These are phyloP conservation scores for Sarcodon aspratus DNA, from an alignment of 768 basidiomycete species.

Conservation along the genomic window DNA sequence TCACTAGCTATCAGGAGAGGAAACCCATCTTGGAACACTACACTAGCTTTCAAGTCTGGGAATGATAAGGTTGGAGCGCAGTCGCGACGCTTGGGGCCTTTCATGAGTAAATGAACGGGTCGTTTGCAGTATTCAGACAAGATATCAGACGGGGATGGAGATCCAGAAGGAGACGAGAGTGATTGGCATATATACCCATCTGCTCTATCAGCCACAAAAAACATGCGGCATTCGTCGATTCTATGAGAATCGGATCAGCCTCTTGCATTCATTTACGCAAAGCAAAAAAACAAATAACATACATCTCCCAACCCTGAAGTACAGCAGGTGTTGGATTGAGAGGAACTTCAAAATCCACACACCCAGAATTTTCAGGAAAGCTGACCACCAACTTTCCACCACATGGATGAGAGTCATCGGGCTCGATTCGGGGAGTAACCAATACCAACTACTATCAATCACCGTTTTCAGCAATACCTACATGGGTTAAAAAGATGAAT, in stretches of 20 bases:
- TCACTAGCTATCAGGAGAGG: conserved; percentile 58
- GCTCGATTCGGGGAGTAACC: conserved; percentile 42
- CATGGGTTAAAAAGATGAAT: too few species aligned
- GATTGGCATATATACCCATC: conserved; percentile 61
- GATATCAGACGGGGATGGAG: conserved; percentile 37
- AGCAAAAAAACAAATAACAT: conserved; percentile 11
- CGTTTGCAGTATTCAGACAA: conserved; percentile 52
- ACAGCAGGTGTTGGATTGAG: conserved; percentile 39
- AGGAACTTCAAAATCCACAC: conserved; percentile 47
- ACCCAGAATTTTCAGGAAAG: conserved; percentile 50
- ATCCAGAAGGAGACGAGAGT: too few species aligned
- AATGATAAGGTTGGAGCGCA: conserved; percentile 41
- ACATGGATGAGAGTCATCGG: conserved; percentile 30
- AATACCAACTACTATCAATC: conserved; percentile 59
- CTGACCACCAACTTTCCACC: conserved; percentile 39
- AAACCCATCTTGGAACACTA: conserved; percentile 51
- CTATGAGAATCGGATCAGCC: conserved; percentile 27
- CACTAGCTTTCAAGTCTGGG: conserved; percentile 44
- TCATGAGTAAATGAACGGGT: conserved; percentile 53
- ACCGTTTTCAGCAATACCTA: too few species aligned
- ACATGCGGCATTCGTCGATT: conserved; percentile 42
- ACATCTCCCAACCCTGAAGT: conserved; percentile 48
- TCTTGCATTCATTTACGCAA: neutral
- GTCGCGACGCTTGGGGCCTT: conserved; percentile 44
- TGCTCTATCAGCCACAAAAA: conserved; percentile 29